phyloP scores from a whole-genome alignment of 192 early-diverging fungal species.

The Entomortierella beljakovae region DNA sequence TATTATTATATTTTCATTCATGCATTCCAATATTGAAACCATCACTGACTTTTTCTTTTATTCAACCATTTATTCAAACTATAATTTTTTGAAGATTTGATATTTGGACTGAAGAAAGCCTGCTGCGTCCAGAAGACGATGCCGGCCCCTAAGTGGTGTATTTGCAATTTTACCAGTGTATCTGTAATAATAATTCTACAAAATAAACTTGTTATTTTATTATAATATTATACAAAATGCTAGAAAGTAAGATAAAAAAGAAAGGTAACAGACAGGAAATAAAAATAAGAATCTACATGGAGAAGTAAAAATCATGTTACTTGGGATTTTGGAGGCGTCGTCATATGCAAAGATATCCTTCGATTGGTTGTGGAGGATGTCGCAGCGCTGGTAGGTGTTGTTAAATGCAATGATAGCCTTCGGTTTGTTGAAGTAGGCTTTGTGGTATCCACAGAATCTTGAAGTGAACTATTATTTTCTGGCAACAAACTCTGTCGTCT shows the following conservation, averaged over 20 bases:
- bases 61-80: too few relatives aligned
- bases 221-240: background rate
- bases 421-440: too few relatives aligned
- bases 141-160: too few relatives aligned
- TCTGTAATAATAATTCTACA: background rate
- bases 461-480: background rate
- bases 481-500: conserved; percentile 23
- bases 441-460: background rate
- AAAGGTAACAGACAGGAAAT: background rate
- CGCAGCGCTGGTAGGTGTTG: too few relatives aligned
- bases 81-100: conserved; percentile 5
- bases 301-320: background rate
- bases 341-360: too few relatives aligned
- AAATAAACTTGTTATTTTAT: background rate
- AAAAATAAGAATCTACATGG: background rate
- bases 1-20: too few relatives aligned
- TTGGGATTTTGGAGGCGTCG: too few relatives aligned
- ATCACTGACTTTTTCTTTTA: background rate
- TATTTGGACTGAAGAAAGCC: conserved; percentile 7
- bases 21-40: too few relatives aligned
- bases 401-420: too few relatives aligned
- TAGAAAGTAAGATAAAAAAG: too few relatives aligned
- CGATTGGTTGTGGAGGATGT: too few relatives aligned
- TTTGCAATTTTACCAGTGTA: too few relatives aligned
- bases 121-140: background rate